These are phyloP conservation scores for Tricholoma saponaceum DNA, from an alignment of 768 basidiomycete species.

Conservation along the genomic window DNA sequence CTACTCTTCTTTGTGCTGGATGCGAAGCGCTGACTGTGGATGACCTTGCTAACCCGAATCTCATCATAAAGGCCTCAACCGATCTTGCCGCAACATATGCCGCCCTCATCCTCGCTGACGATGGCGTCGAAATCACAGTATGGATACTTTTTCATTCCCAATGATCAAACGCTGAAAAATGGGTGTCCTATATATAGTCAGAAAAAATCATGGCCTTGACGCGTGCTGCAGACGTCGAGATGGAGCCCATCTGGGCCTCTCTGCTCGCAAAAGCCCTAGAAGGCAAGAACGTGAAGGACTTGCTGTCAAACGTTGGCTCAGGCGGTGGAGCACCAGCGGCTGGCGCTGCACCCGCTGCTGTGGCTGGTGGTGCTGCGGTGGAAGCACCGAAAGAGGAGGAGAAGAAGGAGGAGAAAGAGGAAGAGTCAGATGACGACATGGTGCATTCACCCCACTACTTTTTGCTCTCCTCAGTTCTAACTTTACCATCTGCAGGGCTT, in stretches of 20 bases:
- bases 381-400: conserved; percentile 75
- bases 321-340: conserved; percentile 85
- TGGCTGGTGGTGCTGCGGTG: conserved; percentile 59
- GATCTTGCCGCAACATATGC: conserved; percentile 97
- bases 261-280: conserved; percentile 97
- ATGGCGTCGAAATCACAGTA: conserved; percentile 95
- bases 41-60: conserved; percentile 6
- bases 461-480: background rate
- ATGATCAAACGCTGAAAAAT: background rate
- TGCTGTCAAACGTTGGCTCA: conserved; percentile 91
- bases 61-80: conserved; percentile 34
- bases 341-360: conserved; percentile 39
- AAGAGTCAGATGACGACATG: conserved; percentile 90
- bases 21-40: conserved; percentile 10
- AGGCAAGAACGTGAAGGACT: conserved; percentile 95
- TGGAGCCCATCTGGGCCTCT: conserved; percentile 96
- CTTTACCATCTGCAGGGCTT: conserved; percentile 60
- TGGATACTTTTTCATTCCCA: conserved; percentile 28
- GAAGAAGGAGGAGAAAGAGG: conserved; percentile 85
- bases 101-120: conserved; percentile 97
- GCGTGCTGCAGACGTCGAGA: conserved; percentile 74
- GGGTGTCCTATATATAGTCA: conserved; percentile 49
- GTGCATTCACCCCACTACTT: conserved; percentile 35
- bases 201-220: conserved; percentile 92
- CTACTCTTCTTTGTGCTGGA: conserved; percentile 11